Percentiles rank a stretch among this genome's conserved stretches.
phyloP scores from a whole-genome alignment of 2,329 filamentous ascomycete species.

The Calonectria leucothoes region DNA sequence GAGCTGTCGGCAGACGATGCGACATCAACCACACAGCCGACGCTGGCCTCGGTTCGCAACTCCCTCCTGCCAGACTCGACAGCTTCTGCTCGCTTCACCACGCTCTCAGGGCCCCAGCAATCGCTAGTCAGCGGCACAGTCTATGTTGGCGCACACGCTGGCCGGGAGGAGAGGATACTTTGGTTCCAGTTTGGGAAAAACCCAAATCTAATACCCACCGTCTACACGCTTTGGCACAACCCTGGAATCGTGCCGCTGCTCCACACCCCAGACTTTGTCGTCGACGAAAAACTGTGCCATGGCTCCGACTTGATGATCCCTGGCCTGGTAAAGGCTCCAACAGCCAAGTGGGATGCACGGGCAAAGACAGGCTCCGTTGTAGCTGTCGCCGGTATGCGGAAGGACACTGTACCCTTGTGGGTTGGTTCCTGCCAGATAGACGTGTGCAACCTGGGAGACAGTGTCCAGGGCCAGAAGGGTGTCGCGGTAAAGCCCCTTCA shows the following conservation, averaged over 20 bases:
- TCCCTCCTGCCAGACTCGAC: conserved; percentile 37
- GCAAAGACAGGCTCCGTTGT: conserved; percentile 33
- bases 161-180: conserved; percentile 35
- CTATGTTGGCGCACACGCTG: conserved; percentile 32
- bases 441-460: conserved; percentile 20
- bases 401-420: conserved; percentile 36
- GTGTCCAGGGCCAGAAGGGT: conserved; percentile 33
- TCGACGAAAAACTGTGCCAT: conserved; percentile 36
- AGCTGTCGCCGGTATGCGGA: conserved; percentile 35
- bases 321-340: conserved; percentile 30
- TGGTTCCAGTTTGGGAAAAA: conserved; percentile 39
- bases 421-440: conserved; percentile 35
- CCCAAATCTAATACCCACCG: conserved; percentile 35
- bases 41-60: conserved; percentile 29
- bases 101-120: conserved; percentile 25
- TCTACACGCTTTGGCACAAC: conserved; percentile 38
- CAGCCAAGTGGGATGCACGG: conserved; percentile 29
- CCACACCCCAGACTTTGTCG: conserved; percentile 37
- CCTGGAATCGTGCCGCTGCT: conserved; percentile 34
- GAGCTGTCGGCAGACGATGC: conserved; percentile 25
- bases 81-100: conserved; percentile 37
- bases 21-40: conserved; percentile 27
- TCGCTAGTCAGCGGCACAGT: conserved; percentile 25
- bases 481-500: conserved; percentile 34
- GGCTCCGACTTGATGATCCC: conserved; percentile 38